Evolutionary conservation across 176 grass and related monocot species (phyloP), one percentile per base, ranked within the genome.

Genomic region (Oryza australiensis): DNA sequence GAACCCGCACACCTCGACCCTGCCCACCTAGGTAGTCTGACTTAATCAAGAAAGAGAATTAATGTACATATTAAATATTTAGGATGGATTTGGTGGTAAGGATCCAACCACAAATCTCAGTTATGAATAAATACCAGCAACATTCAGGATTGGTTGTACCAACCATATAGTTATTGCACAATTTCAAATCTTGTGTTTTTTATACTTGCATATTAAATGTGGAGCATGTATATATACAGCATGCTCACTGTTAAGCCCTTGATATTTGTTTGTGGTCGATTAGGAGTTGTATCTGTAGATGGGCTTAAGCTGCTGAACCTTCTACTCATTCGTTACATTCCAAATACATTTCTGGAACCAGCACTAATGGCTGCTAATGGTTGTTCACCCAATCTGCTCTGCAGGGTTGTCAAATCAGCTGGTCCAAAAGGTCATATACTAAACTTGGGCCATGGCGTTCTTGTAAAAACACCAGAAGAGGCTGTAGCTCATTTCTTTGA

Each of bases 401-500:
- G 26, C 57, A 99, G 96, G 77, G 96, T 99, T 87, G 93, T 95
- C 83, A 99, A 87, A 81, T 85, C 86, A 75, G 93, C 96, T 85
- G 93, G 96, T 15, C 83, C 82, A 18, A 94, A 82, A 87, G 88
- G 96, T 43, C 93, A 99, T 83, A 95, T 99, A 82, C 85, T 99
- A 51, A 99, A 99, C 75, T 60, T 99, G 76, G 95, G 96, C 41
- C 96, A 99, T 63, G 93, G 96, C 74, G 93, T 99, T 78, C 96
- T 99, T 63, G 87, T 92, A 59, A 89, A 89, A 62, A 92, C 96
- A 64, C 89, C 91, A 10, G 96, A 99, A 89, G 91, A 99, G 84
- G 90, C 93, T 71, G 96, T 99, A 38, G 89, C 86, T 12, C 93
- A 95, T 95, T 99, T 93, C 86, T 99, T 99, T 88, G 91, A 99